These are phyloP conservation scores for Puccinellia tenuiflora DNA, from an alignment of 176 grass and related monocot species.

Conservation along the genomic window DNA sequence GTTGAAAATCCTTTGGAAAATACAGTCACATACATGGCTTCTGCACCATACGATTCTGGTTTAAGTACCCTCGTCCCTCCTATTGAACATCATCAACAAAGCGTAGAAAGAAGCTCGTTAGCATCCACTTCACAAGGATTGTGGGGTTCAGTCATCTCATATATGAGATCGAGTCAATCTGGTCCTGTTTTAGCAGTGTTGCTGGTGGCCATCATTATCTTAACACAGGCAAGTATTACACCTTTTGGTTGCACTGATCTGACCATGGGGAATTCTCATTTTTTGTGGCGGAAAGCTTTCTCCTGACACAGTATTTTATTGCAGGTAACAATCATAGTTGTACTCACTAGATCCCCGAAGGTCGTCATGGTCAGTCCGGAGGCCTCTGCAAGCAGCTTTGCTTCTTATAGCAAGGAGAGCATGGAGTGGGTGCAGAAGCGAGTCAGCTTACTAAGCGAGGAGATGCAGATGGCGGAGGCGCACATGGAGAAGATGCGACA, in stretches of 20 bases:
- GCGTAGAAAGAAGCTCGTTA: conserved; percentile 27
- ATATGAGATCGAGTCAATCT: conserved; percentile 43
- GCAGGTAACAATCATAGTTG: conserved; percentile 73
- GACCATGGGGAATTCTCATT: neutral
- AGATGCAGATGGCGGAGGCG: conserved; percentile 56
- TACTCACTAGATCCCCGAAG: conserved; percentile 70
- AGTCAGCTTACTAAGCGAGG: conserved; percentile 63
- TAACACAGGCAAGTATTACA: conserved; percentile 69
- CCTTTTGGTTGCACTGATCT: neutral
- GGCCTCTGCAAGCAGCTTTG: conserved; percentile 20
- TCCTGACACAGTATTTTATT: conserved; percentile 14
- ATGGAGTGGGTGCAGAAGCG: conserved; percentile 61
- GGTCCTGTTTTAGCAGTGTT: conserved; percentile 46
- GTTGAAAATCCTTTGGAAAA: conserved; percentile 36
- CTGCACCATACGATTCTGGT: conserved; percentile 23
- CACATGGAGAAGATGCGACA: conserved; percentile 72
- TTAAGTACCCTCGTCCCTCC: conserved; percentile 21
- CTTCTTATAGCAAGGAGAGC: conserved; percentile 40
- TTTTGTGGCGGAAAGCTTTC: neutral
- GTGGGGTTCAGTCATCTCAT: conserved; percentile 45
- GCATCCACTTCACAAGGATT: conserved; percentile 43
- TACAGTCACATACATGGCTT: conserved; percentile 3
- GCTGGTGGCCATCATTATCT: conserved; percentile 53
- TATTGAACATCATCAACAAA: conserved; percentile 35
- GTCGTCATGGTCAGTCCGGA: conserved; percentile 52